These are phyloP conservation scores for Alternaria ethzedia DNA, from an alignment of 2,329 filamentous ascomycete genomes.

Conservation along the genomic window DNA sequence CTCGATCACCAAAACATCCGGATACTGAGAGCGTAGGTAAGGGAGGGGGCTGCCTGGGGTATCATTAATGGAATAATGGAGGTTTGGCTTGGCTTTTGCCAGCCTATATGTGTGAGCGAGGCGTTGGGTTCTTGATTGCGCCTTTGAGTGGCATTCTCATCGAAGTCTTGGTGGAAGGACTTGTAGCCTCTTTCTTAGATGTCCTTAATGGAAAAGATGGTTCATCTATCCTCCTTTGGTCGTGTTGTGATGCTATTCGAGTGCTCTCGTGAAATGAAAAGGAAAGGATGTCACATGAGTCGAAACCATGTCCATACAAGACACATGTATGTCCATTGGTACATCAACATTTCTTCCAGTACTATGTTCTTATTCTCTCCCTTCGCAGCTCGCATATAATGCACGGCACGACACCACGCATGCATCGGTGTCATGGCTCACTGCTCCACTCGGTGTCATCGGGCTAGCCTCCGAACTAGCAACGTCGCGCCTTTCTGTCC, in stretches of 20 bases:
- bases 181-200: not conserved
- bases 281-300: not conserved
- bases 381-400: not conserved
- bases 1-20: not conserved
- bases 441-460: not conserved
- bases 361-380: not conserved
- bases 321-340: not conserved
- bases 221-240: not conserved
- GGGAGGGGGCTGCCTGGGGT: not conserved
- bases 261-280: not conserved
- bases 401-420: not conserved
- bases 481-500: not conserved
- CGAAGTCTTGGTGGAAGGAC: not conserved
- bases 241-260: not conserved
- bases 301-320: rapidly evolving
- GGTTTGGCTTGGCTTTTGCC: not conserved
- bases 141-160: not conserved
- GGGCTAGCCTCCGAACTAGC: not conserved
- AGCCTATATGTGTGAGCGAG: not conserved
- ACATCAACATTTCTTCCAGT: not conserved
- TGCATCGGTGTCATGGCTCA: not conserved
- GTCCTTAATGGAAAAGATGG: not conserved
- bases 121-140: not conserved
- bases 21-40: not conserved
- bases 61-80: not conserved